Conservation (phyloP, 2,329 filamentous ascomycete genomes). For the Pyrenophora teres region DNA sequence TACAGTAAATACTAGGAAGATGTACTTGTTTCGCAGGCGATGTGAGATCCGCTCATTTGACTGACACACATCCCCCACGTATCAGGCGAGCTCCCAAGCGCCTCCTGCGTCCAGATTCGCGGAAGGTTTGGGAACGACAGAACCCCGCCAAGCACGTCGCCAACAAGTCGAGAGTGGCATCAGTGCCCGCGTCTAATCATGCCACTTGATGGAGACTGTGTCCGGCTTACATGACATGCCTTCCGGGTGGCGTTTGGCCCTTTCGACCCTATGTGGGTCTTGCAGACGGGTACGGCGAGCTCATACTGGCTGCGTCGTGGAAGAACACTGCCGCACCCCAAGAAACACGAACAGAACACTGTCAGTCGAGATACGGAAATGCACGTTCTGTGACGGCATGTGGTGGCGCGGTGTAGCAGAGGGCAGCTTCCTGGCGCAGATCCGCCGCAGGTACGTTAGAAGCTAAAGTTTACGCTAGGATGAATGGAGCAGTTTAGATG, state of each 20-base stretch:
- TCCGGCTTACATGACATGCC: slow-evolving; percentile 1
- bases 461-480: slow-evolving; percentile 16
- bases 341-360: slow-evolving; percentile 12
- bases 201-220: slow-evolving; percentile 1
- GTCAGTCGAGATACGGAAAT: slow-evolving; percentile 11
- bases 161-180: slow-evolving; percentile 18
- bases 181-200: slow-evolving; percentile 6
- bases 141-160: slow-evolving; percentile 28
- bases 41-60: slow-evolving; percentile 12
- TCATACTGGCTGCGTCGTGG: slow-evolving; percentile 22
- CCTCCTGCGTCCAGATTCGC: slow-evolving; percentile 25
- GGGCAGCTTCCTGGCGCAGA: slow-evolving; percentile 22
- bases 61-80: slow-evolving; percentile 24
- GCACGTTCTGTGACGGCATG: slow-evolving; percentile 5
- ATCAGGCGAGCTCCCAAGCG: slow-evolving; percentile 23
- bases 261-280: slow-evolving; percentile 12
- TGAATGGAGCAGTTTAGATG: slow-evolving; percentile 13
- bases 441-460: slow-evolving; percentile 26
- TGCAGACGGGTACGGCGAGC: slow-evolving; percentile 8
- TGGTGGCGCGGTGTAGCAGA: slow-evolving; percentile 28
- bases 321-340: slow-evolving; percentile 12
- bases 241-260: slow-evolving; percentile 16
- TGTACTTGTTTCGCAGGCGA: slow-evolving; percentile 36
- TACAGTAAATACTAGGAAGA: slow-evolving; percentile 22
- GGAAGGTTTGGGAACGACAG: slow-evolving; percentile 24